phyloP scores from a whole-genome alignment of 352 stramenopile genomes.

The Phytophthora megakarya region DNA sequence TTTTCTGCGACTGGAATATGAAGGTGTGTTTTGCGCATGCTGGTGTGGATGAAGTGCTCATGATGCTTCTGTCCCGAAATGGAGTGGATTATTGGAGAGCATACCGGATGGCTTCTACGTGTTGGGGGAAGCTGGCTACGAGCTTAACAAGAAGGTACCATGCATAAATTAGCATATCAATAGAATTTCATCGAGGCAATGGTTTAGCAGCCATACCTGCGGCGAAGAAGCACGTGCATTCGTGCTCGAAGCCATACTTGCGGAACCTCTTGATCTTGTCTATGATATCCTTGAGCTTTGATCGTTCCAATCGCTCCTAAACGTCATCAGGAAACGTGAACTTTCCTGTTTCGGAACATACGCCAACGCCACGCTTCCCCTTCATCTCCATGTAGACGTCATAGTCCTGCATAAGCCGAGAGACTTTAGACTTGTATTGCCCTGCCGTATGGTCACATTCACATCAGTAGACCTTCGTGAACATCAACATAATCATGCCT shows the following conservation, averaged over 20 bases:
- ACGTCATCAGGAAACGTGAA: not conserved
- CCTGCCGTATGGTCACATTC: too few relatives aligned
- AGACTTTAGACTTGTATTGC: constrained; percentile 5
- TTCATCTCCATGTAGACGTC: constrained; percentile 1
- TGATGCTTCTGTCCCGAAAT: constrained; percentile 1
- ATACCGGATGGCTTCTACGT: constrained; percentile 2
- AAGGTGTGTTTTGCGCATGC: constrained; percentile 2
- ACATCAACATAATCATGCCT: too few relatives aligned
- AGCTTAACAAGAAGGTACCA: not conserved
- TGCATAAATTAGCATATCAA: too few relatives aligned
- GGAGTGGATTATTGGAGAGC: not conserved
- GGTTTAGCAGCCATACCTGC: too few relatives aligned
- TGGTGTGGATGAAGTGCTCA: constrained; percentile 14
- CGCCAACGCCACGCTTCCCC: not conserved
- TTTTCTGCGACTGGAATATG: constrained; percentile 8
- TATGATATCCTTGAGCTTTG: not conserved
- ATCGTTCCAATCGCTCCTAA: not conserved
- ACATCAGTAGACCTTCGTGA: too few relatives aligned
- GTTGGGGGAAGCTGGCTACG: not conserved
- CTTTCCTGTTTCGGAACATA: not conserved
- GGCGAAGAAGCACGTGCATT: not conserved
- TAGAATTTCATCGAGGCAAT: too few relatives aligned
- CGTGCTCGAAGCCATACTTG: not conserved
- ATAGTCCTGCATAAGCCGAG: not conserved
- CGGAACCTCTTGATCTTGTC: not conserved